phyloP scores from a whole-genome alignment of 306 rosid genomes.

The Prunus padus region DNA sequence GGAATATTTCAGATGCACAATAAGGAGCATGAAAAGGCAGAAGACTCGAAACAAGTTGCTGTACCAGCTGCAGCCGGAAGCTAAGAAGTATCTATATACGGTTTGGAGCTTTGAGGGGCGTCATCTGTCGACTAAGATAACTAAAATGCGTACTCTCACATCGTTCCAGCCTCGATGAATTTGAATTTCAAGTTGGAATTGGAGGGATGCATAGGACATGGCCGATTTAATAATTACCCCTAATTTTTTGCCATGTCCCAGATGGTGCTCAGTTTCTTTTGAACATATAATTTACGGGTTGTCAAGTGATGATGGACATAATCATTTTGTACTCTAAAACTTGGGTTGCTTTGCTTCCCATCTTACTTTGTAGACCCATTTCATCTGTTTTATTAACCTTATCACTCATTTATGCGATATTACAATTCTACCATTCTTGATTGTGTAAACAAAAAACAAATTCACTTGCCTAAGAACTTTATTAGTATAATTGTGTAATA shows the following conservation, averaged over 20 bases:
- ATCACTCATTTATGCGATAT: too few species aligned
- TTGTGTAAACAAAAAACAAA: not conserved
- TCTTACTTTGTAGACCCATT: not conserved
- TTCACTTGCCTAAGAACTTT: too few species aligned
- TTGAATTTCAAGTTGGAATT: not conserved
- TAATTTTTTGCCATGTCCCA: not conserved
- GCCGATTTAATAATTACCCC: not conserved
- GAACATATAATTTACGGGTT: not conserved
- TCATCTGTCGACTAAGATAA: not conserved
- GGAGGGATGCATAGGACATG: slow-evolving; percentile 2
- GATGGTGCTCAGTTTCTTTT: not conserved
- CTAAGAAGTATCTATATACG: not conserved
- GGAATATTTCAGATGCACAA: slow-evolving; percentile 43
- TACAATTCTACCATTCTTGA: not conserved
- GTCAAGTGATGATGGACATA: not conserved
- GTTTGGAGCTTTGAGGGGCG: not conserved
- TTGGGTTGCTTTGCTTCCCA: not conserved
- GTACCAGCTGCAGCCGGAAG: slow-evolving; percentile 38
- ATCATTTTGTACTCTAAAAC: not conserved
- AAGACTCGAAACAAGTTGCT: slow-evolving; percentile 44
- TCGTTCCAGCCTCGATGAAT: not conserved
- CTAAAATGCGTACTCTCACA: not conserved
- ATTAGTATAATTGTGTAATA: not conserved
- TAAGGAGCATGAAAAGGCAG: slow-evolving; percentile 58
- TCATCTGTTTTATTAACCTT: not conserved